phyloP scores from a whole-genome alignment of 108 stramenopile species.

The Aurantiochytrium sp. region DNA sequence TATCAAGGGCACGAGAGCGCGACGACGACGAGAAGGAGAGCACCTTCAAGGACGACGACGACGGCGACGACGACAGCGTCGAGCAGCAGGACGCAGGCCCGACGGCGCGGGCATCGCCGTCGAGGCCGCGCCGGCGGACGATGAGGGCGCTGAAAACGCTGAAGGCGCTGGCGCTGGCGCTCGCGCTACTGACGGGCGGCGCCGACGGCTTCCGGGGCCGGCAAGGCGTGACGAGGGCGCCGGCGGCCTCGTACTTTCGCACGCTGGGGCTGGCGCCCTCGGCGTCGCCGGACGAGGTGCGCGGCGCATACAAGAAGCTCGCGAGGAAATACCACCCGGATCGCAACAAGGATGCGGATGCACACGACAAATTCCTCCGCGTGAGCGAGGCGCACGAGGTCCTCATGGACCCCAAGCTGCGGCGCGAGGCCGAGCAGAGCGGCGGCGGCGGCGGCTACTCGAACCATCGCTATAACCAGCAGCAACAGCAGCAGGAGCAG shows the following conservation, averaged over 20 bases:
- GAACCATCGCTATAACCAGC: no score
- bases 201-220: no score
- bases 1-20: no score
- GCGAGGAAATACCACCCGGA: constrained; percentile 11
- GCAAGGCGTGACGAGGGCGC: no score
- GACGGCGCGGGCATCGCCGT: no score
- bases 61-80: no score
- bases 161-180: no score
- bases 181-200: no score
- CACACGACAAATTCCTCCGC: not conserved
- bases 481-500: no score
- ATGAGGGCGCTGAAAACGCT: no score
- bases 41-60: no score
- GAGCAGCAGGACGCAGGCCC: not conserved
- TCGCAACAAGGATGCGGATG: not conserved
- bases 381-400: not conserved
- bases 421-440: not conserved
- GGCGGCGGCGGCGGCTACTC: not conserved
- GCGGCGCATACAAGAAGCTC: not conserved
- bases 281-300: not conserved
- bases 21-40: no score
- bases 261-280: not conserved
- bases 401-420: not conserved
- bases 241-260: not conserved
- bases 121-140: not conserved